Conservation (phyloP, 1,284 basidiomycete species). For the Chiua sp. region DNA sequence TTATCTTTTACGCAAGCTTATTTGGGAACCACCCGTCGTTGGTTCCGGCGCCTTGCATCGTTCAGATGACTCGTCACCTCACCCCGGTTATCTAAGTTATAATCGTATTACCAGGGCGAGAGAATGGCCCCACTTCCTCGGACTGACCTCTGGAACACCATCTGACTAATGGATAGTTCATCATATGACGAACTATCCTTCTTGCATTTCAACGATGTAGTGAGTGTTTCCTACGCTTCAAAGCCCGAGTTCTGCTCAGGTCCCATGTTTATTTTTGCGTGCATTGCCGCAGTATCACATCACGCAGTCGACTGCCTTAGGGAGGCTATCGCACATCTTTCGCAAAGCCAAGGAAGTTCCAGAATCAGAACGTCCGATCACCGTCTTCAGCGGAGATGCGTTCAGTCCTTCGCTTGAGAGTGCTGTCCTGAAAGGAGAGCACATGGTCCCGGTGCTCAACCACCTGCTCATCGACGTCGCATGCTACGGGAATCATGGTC, state of each 20-base stretch:
- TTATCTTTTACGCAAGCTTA: not conserved
- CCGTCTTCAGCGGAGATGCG: conserved; percentile 19
- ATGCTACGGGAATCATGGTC: conserved; percentile 15
- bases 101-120: too few species aligned
- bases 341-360: conserved; percentile 1
- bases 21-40: not conserved
- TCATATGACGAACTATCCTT: conserved; percentile 10
- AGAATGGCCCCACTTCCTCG: not conserved
- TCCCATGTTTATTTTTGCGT: not conserved
- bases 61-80: too few species aligned
- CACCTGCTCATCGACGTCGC: conserved; percentile 19
- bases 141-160: not conserved
- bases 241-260: too few species aligned
- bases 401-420: conserved; percentile 26
- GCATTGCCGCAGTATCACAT: conserved; percentile 10
- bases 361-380: conserved; percentile 2
- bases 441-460: conserved; percentile 13
- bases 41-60: not conserved
- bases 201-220: conserved; percentile 16
- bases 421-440: conserved; percentile 22
- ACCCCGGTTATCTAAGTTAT: too few species aligned
- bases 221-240: conserved; percentile 6
- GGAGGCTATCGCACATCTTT: conserved; percentile 8
- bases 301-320: conserved; percentile 5
- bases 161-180: not conserved